Conservation (phyloP, 768 basidiomycete genomes). For the Hemileccinum rubropunctum region DNA sequence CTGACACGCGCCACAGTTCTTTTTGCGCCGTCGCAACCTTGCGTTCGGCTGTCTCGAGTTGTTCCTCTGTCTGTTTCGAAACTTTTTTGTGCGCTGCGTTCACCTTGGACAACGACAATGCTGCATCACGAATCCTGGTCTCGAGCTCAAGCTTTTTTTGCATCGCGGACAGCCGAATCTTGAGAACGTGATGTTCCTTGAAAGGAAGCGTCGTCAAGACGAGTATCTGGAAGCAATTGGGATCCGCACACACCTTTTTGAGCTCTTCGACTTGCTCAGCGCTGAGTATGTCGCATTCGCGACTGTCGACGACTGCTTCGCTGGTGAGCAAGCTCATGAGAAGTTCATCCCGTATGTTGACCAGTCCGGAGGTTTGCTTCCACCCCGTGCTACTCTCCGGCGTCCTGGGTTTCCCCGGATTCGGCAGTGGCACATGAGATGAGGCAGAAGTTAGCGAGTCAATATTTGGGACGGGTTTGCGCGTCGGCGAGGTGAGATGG, state of each 20-base stretch:
- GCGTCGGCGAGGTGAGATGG: constrained; percentile 21
- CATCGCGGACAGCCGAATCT: constrained; percentile 62
- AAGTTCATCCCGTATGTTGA: constrained; percentile 76
- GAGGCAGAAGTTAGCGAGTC: constrained; percentile 43
- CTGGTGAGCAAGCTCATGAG: constrained; percentile 88
- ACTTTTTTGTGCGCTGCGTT: constrained; percentile 54
- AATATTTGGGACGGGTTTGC: constrained; percentile 15
- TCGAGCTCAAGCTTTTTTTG: constrained; percentile 76
- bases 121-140: constrained; percentile 86
- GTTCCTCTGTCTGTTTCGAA: constrained; percentile 65
- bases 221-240: constrained; percentile 19
- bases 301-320: constrained; percentile 92
- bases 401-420: constrained; percentile 33
- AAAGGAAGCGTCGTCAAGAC: not conserved
- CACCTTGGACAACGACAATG: constrained; percentile 67
- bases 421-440: constrained; percentile 31
- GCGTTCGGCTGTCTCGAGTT: constrained; percentile 68
- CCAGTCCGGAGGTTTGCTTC: constrained; percentile 43
- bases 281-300: constrained; percentile 72
- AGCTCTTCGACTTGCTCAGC: constrained; percentile 70
- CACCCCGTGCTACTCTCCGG: constrained; percentile 35
- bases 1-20: constrained; percentile 67
- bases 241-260: constrained; percentile 49
- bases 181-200: constrained; percentile 74
- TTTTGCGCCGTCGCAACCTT: constrained; percentile 70